phyloP scores from a whole-genome alignment of 1,139 yeast genomes.

The Saccharomyces pastorianus region DNA sequence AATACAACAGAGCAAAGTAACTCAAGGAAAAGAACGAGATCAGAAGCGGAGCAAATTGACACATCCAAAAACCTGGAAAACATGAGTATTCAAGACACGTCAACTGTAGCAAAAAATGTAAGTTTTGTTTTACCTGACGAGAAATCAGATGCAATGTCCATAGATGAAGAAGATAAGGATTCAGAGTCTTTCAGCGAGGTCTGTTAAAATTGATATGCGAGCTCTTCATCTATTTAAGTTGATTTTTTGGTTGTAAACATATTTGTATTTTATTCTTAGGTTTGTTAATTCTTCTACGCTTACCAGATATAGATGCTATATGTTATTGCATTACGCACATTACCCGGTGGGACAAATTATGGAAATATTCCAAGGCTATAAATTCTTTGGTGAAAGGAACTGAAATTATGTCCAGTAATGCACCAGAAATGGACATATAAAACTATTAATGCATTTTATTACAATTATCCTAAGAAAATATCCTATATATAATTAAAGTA shows the following conservation, averaged over 20 bases:
- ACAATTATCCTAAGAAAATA: not conserved
- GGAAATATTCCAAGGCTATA: not conserved
- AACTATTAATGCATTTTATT: not conserved
- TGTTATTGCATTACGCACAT: not conserved
- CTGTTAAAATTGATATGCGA: not conserved
- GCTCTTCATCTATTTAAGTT: not conserved
- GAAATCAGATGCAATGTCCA: slow-evolving; percentile 7
- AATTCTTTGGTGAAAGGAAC: not conserved
- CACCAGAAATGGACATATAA: not conserved
- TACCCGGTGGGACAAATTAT: not conserved
- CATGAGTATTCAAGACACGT: not conserved
- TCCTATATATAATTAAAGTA: not conserved
- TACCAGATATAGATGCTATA: not conserved
- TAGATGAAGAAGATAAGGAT: slow-evolving; percentile 10
- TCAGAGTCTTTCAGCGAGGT: slow-evolving; percentile 2
- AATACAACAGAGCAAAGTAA: slow-evolving; percentile 12
- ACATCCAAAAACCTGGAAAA: not conserved
- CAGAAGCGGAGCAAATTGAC: slow-evolving; percentile 3
- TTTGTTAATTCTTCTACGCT: not conserved
- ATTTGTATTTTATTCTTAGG: not conserved
- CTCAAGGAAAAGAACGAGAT: slow-evolving; percentile 5
- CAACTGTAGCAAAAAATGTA: slow-evolving; percentile 14
- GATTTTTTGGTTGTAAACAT: not conserved
- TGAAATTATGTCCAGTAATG: not conserved
- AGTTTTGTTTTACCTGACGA: slow-evolving; percentile 15